These are phyloP conservation scores for Chrysoporthe austroafricana DNA, from an alignment of 2,329 filamentous ascomycete genomes.

Conservation along the genomic window DNA sequence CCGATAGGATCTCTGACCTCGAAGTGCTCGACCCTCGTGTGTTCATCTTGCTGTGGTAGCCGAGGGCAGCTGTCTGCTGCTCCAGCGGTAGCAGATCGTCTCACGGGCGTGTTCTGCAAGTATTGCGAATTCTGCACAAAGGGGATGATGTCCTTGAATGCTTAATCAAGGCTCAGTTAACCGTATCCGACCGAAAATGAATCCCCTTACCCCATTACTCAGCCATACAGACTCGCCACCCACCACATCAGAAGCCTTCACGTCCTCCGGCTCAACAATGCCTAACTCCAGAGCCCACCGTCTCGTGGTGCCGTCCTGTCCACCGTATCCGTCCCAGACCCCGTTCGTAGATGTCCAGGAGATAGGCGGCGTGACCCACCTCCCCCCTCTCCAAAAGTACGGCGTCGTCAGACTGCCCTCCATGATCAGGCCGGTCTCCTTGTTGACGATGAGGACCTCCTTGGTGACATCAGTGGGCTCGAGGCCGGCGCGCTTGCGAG, in stretches of 20 bases:
- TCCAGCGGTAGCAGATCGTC: neutral
- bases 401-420: constrained; percentile 84
- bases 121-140: neutral
- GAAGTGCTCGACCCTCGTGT: neutral
- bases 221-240: constrained; percentile 84
- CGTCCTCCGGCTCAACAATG: constrained; percentile 67
- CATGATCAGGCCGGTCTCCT: constrained; percentile 67
- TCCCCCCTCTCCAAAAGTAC: constrained; percentile 73
- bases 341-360: constrained; percentile 40
- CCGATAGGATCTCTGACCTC: neutral
- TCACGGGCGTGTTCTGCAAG: neutral
- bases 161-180: constrained; percentile 29
- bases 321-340: constrained; percentile 55
- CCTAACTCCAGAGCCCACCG: constrained; percentile 77
- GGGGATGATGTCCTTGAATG: neutral
- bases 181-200: constrained; percentile 56
- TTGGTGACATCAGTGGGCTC: constrained; percentile 48
- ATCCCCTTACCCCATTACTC: constrained; percentile 86
- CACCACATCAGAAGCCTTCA: constrained; percentile 62
- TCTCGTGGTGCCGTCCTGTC: constrained; percentile 80
- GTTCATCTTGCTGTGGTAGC: neutral
- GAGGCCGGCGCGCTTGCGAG: constrained; percentile 66
- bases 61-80: neutral
- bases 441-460: constrained; percentile 79
- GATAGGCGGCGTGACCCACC: constrained; percentile 83